Conservation (phyloP, 345 rosid species). For the Syzygium jambos region DNA sequence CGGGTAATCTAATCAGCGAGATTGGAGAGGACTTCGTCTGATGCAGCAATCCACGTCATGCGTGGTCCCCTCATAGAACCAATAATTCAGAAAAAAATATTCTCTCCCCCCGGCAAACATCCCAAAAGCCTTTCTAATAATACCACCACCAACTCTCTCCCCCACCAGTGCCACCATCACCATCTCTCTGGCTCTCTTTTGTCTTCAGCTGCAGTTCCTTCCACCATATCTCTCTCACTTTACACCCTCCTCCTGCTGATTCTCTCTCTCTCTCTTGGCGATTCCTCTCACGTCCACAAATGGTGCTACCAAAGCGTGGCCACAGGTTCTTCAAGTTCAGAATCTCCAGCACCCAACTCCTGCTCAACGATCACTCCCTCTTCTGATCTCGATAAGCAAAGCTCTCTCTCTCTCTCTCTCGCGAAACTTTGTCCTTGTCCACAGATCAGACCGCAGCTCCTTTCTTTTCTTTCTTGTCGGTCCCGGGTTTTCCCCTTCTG, state of each 20-base stretch:
- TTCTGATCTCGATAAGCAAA: background rate
- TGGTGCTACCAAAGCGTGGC: slow-evolving; percentile 42
- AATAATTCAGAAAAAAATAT: background rate
- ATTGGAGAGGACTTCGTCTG: background rate
- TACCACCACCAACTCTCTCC: background rate
- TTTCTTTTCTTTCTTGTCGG: background rate
- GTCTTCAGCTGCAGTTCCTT: background rate
- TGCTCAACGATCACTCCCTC: background rate
- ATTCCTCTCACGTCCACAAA: slow-evolving; percentile 31
- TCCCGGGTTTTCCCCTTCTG: background rate
- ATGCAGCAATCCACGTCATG: background rate
- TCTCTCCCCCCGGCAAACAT: background rate
- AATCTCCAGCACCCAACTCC: background rate
- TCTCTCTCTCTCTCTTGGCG: background rate
- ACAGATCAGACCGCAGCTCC: background rate
- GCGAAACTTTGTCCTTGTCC: background rate
- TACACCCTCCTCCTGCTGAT: background rate
- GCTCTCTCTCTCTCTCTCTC: background rate
- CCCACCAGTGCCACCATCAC: background rate
- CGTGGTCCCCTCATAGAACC: background rate
- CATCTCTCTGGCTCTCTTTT: background rate
- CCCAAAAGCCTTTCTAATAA: background rate
- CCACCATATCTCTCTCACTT: background rate
- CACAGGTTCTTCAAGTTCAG: slow-evolving; percentile 79
- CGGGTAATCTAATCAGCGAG: background rate